Evolutionary conservation across 768 basidiomycete species (phyloP), one percentile per base, ranked within the genome.

Genomic region (Lactarius sp.): DNA sequence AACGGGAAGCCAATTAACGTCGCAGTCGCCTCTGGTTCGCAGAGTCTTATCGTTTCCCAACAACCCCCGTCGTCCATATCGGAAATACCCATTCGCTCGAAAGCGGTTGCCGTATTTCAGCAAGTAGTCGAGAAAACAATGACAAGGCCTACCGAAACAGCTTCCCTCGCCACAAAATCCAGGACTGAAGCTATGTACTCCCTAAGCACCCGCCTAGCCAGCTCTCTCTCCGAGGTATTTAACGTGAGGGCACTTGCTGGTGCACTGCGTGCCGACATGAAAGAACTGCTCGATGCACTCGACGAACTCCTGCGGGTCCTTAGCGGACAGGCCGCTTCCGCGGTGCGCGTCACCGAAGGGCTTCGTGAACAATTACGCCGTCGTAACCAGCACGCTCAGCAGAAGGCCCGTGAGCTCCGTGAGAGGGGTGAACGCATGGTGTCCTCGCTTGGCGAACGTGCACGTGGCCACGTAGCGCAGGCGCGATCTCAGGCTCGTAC

Each of bases 251-350:
- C 80, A 27, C 70, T 78, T 2, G 75, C 79, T 7, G 74, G 74
- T 20, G 47, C 56, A n/a, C 72, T 85, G 22, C 77, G 77, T 9
- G 77, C 75, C 56, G 86, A 87, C 61, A 71, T 85, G 56, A 76
- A 79, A 22, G 85, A 86, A 66, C 75, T 87, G 20, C 71, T 82
- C 39, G 81, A 81, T 31, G 84, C 83, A 4, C 76, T 88, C 36
- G 86, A 88, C 66, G 82, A 79, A 0, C 77, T 88, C 41, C 73
- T 80, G 63, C 74, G 73, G 37, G 79, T 42, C 22, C 54, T 68
- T n/a, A 47, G 36, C 56, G 20, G 39, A 4, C 65, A 67, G 41
- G 60, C 56, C 12, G 47, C 55, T 47, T 57, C 62, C n/a, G 62
- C 66, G 10, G 37, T 68, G 10, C 52, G 55, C 33, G 27, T 67